phyloP scores from a whole-genome alignment of 1,139 yeast genomes.

The Hyphopichia burtonii region DNA sequence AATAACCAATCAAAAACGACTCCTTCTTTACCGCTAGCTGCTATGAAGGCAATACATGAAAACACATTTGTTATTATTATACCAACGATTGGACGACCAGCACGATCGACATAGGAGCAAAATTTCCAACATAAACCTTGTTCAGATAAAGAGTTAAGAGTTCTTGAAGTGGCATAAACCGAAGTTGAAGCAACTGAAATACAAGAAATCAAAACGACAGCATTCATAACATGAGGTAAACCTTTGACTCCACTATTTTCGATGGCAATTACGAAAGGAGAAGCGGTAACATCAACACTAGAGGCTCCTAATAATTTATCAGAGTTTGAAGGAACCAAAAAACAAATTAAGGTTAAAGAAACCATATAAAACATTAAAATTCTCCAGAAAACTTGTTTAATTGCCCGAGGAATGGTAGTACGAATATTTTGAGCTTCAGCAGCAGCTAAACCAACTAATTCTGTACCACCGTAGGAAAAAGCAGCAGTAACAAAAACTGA shows the following conservation, averaged over 20 bases:
- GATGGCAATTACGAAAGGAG: slow-evolving; percentile 56
- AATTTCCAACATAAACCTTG: slow-evolving; percentile 45
- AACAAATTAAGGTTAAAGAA: slow-evolving; percentile 29
- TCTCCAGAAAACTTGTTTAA: slow-evolving; percentile 38
- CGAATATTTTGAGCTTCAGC: slow-evolving; percentile 42
- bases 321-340: slow-evolving; percentile 29
- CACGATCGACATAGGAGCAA: slow-evolving; percentile 39
- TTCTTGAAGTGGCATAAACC: slow-evolving; percentile 46
- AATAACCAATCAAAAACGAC: slow-evolving; percentile 37
- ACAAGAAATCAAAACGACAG: slow-evolving; percentile 40
- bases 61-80: slow-evolving; percentile 34
- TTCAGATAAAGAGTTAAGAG: slow-evolving; percentile 40
- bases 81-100: slow-evolving; percentile 45
- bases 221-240: slow-evolving; percentile 47
- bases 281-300: slow-evolving; percentile 33
- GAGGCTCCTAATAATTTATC: slow-evolving; percentile 25
- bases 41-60: slow-evolving; percentile 41
- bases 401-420: slow-evolving; percentile 39
- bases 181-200: slow-evolving; percentile 46
- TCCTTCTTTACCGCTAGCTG: slow-evolving; percentile 33
- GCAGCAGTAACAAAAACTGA: slow-evolving; percentile 42
- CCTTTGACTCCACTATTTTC: slow-evolving; percentile 51
- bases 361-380: slow-evolving; percentile 34
- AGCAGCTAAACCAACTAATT: slow-evolving; percentile 41
- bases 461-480: slow-evolving; percentile 42